Evolutionary conservation across 2,329 filamentous ascomycete genomes (phyloP), one percentile per base, ranked within the genome.

Genomic region (Incumbomyces delicatus): DNA sequence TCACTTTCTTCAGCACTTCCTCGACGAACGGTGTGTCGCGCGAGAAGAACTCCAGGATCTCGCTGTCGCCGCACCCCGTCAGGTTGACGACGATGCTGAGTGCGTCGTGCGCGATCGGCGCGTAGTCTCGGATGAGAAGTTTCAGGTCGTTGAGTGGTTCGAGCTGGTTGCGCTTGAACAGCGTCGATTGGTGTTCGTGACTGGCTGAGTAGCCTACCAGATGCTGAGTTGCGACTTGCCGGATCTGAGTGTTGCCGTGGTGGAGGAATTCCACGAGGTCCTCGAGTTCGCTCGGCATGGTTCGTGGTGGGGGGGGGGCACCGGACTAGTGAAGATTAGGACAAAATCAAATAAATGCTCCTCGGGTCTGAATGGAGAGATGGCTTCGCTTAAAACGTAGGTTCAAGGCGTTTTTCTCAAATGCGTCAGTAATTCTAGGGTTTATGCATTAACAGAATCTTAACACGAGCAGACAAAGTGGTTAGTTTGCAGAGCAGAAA

Each of bases 91-190:
- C 59, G 43, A 72, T 72, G 12, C 81, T 94, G 56, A 95, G 69
- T 32, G 85, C 89, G 78, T 95, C 85, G 63, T 92, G 87, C n/a
- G 90, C 85, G 51, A 95, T 95, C 63, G 84, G 80, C 81, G 80
- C 74, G 61, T 94, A 85, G 63, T 96, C 92, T 60, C 81, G 81
- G 32, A 92, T 76, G 20, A 96, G 69, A 2, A 95, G 75, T 64
- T 95, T 96, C 50, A 98, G 71, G 59, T 95, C 85, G 59, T 83
- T 86, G 36, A 96, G 71, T 0, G 92, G 89, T 50, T 83, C 74
- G 11, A 94, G 68, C 47, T 87, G 75, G 22, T 87, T 78, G 6
- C 74, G 73, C 67, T 95, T 96, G 75, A 98, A 98, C 17, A 96
- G 77, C 0, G 73, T 70, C 0, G 85, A 83, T 54, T 95, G 76